Conservation (phyloP, 371 early-diverging fungal species). For the Mucor mucedo region DNA sequence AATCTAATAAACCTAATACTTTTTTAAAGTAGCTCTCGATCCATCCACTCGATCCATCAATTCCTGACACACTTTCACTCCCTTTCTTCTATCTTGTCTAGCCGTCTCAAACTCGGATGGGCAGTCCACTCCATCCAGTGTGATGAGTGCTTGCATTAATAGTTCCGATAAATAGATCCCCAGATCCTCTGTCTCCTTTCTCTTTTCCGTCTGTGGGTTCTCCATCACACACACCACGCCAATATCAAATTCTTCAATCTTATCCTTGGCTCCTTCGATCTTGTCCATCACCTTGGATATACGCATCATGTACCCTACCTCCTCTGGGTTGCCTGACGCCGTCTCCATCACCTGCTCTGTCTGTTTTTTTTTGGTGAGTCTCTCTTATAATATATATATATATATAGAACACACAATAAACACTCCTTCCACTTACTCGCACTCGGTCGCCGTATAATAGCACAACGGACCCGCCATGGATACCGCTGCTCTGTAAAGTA, state of each 20-base stretch:
- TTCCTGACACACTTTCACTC: constrained; percentile 31
- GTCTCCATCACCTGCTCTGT: constrained; percentile 24
- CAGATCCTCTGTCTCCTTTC: constrained; percentile 25
- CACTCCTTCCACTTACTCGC: constrained; percentile 5
- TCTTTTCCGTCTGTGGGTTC: neutral
- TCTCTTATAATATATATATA: neutral
- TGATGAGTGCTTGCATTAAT: constrained; percentile 35
- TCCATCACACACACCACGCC: constrained; percentile 12
- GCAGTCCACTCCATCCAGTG: constrained; percentile 36
- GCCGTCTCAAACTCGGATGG: constrained; percentile 34
- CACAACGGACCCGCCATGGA: constrained; percentile 26
- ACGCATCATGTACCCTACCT: constrained; percentile 28
- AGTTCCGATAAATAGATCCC: constrained; percentile 29
- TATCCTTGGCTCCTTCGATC: constrained; percentile 15
- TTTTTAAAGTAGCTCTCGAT: constrained; percentile 18
- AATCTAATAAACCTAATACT: too few relatives aligned
- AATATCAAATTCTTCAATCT: constrained; percentile 24
- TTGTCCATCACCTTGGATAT: constrained; percentile 29
- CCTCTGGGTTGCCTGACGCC: constrained; percentile 38
- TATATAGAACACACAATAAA: neutral
- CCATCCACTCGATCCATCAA: constrained; percentile 31
- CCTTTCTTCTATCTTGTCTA: constrained; percentile 27
- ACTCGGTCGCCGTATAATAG: constrained; percentile 27
- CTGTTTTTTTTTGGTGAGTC: constrained; percentile 2
- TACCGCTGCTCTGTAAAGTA: constrained; percentile 25